These are phyloP conservation scores for Trichophyton mentagrophytes DNA, from an alignment of 2,329 filamentous ascomycete species.

Conservation along the genomic window DNA sequence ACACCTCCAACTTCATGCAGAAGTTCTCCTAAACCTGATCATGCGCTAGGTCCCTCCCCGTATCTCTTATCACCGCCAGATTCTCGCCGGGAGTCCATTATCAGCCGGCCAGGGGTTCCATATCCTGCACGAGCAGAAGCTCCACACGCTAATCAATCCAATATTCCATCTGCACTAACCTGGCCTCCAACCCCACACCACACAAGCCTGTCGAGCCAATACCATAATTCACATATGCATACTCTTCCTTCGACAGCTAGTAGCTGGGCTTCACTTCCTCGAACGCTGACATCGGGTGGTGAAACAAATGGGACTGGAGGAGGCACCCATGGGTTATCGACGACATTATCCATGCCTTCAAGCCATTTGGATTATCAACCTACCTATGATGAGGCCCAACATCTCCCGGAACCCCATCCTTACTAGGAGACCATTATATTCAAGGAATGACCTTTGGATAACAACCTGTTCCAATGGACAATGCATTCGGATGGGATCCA, in stretches of 20 bases:
- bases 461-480: neutral
- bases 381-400: slow-evolving; percentile 12
- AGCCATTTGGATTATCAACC: slow-evolving; percentile 21
- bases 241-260: slow-evolving; percentile 16
- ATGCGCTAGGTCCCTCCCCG: slow-evolving; percentile 22
- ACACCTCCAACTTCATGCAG: slow-evolving; percentile 31
- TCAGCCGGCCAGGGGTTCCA: slow-evolving; percentile 17
- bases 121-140: slow-evolving; percentile 9
- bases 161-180: slow-evolving; percentile 4
- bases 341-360: slow-evolving; percentile 10
- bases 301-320: neutral
- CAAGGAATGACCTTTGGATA: neutral
- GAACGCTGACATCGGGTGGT: slow-evolving; percentile 4
- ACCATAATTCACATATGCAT: slow-evolving; percentile 20
- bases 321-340: neutral
- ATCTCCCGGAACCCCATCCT: slow-evolving; percentile 11
- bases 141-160: slow-evolving; percentile 3
- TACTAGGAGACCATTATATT: neutral
- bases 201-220: slow-evolving; percentile 11
- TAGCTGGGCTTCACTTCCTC: slow-evolving; percentile 10
- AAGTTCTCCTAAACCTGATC: slow-evolving; percentile 26
- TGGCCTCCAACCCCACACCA: slow-evolving; percentile 13
- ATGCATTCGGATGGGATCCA: neutral
- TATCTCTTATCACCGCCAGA: slow-evolving; percentile 27
- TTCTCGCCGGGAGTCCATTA: slow-evolving; percentile 25